Evolutionary conservation across 768 basidiomycete genomes (phyloP), one percentile per base, ranked within the genome.

Genomic region (Pseudohyphozyma bogoriensis): DNA sequence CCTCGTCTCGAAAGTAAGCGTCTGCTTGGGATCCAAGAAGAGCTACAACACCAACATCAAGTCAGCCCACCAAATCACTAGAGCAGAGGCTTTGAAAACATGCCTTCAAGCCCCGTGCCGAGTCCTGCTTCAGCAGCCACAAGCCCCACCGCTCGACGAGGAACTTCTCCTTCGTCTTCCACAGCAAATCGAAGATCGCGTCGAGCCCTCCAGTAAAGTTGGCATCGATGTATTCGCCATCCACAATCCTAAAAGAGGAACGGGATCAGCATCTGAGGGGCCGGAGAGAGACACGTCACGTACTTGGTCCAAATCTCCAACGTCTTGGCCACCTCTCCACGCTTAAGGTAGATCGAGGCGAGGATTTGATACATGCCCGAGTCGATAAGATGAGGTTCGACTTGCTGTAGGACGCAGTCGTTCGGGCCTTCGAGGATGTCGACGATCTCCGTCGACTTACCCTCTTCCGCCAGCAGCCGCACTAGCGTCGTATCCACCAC

Each of bases 401-500:
- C 45, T 8, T 37, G 35, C 16, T 24, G 33, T 13, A 67, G 32
- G 29, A 67, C 66, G 40, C 51, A 55, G 46, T 62, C 60, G 61
- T 69, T 51, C 20, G 60, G 37, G 20, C 49, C 52, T 11, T 59
- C 53, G n/a, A 69, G 58, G 31, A 69, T 46, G 40, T 63, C 59
- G 33, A 51, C 31, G 31, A 69, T 53, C 20, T 59, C 61, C 16
- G 28, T 28, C 10, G 65, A 55, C 9, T 55, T 51, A 16, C n/a
- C 11, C 18, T 56, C 46, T 18, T 49, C 51, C 2, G 65, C 60
- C 20, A 66, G 49, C 2, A 66, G 46, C 11, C 29, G n/a, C 18
- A 66, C 65, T 31, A 66, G 56, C 2, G 58, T 51, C 13, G 65
- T 66, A 31, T 66, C 65, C 35, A 66, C 65, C 37, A 64, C 63